Evolutionary conservation across 768 basidiomycete genomes (phyloP).

Genomic region (Lentinula sp.): DNA sequence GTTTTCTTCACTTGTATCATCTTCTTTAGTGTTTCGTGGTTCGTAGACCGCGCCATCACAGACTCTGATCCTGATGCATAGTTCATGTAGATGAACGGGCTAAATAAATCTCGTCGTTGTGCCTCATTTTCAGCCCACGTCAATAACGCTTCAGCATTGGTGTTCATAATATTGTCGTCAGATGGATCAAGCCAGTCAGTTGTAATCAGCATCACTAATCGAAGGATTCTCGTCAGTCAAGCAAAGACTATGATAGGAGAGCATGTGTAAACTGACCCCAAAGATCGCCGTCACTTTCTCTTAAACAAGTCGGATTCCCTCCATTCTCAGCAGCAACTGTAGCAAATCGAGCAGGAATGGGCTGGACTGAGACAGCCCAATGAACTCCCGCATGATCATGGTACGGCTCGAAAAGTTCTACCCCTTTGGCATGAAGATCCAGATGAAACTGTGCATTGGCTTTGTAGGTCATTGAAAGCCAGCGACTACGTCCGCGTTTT

Average conservation of each 20-base stretch:
- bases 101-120: slow-evolving; percentile 1
- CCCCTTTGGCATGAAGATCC: slow-evolving; percentile 10
- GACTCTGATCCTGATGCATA: slow-evolving; percentile 5
- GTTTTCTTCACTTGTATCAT: neutral
- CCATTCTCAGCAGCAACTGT: slow-evolving; percentile 5
- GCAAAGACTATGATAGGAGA: neutral
- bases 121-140: slow-evolving; percentile 10
- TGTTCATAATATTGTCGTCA: slow-evolving; percentile 12
- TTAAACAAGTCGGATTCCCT: slow-evolving; percentile 13
- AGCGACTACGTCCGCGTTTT: slow-evolving; percentile 8
- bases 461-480: slow-evolving; percentile 12
- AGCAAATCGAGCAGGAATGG: slow-evolving; percentile 8
- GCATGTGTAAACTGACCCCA: slow-evolving; percentile 1
- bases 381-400: slow-evolving; percentile 10
- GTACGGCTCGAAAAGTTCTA: slow-evolving; percentile 10
- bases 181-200: slow-evolving; percentile 10
- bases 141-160: slow-evolving; percentile 5
- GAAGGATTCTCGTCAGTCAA: neutral
- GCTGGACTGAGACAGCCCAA: slow-evolving; percentile 10
- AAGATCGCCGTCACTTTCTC: slow-evolving; percentile 10
- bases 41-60: neutral
- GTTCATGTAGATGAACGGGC: slow-evolving; percentile 8
- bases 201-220: slow-evolving; percentile 10
- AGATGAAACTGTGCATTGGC: slow-evolving; percentile 10
- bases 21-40: neutral